Percentiles rank a stretch among this genome's conserved stretches.
Conservation (phyloP, 371 early-diverging fungal genomes). For the Chytridium lagenaria region DNA sequence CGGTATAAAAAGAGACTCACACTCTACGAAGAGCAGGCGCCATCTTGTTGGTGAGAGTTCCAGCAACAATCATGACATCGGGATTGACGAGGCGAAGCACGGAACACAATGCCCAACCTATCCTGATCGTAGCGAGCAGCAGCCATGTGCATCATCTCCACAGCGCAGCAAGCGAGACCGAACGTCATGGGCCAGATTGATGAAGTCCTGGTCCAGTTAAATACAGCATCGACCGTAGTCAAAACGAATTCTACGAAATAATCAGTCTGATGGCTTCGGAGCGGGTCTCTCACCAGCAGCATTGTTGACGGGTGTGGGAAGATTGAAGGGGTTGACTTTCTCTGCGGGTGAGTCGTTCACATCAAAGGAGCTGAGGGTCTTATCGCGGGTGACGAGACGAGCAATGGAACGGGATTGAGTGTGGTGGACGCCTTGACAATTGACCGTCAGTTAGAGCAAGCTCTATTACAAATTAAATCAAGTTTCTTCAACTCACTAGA, state of each 20-base stretch:
- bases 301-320: constrained; percentile 53
- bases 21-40: constrained; percentile 97
- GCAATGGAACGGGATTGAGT: constrained; percentile 26
- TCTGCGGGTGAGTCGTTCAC: constrained; percentile 32
- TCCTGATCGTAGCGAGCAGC: constrained; percentile 98
- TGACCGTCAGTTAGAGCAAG: neutral
- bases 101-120: constrained; percentile 94
- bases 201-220: constrained; percentile 91
- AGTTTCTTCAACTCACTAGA: neutral
- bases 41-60: constrained; percentile 97
- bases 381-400: constrained; percentile 44
- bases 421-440: neutral
- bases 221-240: constrained; percentile 75
- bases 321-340: constrained; percentile 57
- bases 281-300: constrained; percentile 45
- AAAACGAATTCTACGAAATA: constrained; percentile 45
- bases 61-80: constrained; percentile 99
- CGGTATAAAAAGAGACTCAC: no score
- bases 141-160: constrained; percentile 93
- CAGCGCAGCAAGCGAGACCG: constrained; percentile 98
- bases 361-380: constrained; percentile 46
- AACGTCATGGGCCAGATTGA: constrained; percentile 98
- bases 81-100: constrained; percentile 97
- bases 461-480: neutral
- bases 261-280: neutral